Conservation (phyloP, 176 grass and related monocot genomes). For the Raddia guianensis region DNA sequence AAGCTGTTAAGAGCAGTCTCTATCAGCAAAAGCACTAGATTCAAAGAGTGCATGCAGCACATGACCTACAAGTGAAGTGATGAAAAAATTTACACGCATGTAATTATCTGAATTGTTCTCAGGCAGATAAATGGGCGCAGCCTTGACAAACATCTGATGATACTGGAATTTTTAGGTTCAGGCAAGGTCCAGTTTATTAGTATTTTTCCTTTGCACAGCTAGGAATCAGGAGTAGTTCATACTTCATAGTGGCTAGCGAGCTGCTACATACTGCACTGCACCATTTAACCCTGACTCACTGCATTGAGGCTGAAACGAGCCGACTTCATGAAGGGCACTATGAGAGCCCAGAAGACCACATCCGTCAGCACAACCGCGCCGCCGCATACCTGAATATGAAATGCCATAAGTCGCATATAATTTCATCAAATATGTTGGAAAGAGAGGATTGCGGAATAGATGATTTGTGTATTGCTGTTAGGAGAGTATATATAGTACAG, state of each 20-base stretch:
- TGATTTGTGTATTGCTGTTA: too few relatives aligned
- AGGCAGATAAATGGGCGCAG: constrained; percentile 5
- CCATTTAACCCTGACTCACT: constrained; percentile 37
- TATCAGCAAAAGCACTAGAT: constrained; percentile 50
- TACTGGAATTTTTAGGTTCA: constrained; percentile 1
- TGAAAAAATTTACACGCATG: background rate
- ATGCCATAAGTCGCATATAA: background rate
- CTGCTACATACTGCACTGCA: background rate
- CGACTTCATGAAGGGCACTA: constrained; percentile 50
- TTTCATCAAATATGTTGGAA: background rate
- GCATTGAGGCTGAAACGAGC: constrained; percentile 50
- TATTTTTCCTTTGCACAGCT: background rate
- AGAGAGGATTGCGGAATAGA: too few relatives aligned
- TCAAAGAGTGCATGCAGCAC: constrained; percentile 57
- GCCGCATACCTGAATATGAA: constrained; percentile 21
- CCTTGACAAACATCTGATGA: background rate
- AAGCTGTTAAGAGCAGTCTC: constrained; percentile 59
- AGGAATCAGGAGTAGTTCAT: background rate
- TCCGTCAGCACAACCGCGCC: constrained; percentile 62
- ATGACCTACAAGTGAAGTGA: constrained; percentile 40
- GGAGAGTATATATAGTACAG: too few relatives aligned
- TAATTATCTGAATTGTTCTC: background rate
- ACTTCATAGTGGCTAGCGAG: background rate
- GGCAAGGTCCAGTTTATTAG: background rate
- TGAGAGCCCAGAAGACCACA: constrained; percentile 58